Base-by-base conservation (phyloP, 2,329 filamentous ascomycete genomes). In the Ilyonectria robusta region DNA sequence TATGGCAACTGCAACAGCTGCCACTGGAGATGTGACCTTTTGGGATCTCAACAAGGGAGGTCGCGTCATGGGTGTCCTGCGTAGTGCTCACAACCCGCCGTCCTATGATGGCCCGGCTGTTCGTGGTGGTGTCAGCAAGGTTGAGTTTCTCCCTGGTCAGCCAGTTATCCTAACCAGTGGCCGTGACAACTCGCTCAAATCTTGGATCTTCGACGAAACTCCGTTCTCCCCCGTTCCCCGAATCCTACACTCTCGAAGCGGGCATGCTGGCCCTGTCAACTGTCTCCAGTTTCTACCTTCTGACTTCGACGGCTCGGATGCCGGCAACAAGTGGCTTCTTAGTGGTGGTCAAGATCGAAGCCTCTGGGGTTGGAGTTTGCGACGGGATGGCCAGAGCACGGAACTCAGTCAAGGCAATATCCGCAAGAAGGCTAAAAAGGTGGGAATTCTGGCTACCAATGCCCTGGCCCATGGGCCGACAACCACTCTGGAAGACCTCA, bases 21-120 rank as follows among this genome's bases (percentile, higher is more conserved):
- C 88, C 4, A 95, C 89, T 68, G 95, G 96, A 37, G 96, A 99
- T 79, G 89, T 99, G 50, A 97, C 94, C 0, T 92, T 99, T 70
- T 99, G 96, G 96, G 96, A 99, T 79, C 85, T 99, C 63, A 98
- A 98, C 78, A 88, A 92, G 42, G 94, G 94, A 17, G 94, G 94
- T 6, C 91, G 94, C 73, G 91, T 97, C 62, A 93, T 93, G 82
- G 95, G 96, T 54, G 89, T 97, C 13, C 85, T 99, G 40, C 90
- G 95, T 72, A 93, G 94, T 62, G 96, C 95, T 1, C 96, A 99
- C 79, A 94, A 94, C 72, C 92, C 93, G 6, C 92, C 93, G 5
- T 87, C 87, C 1, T 78, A 80, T 42, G 82, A 86, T 21, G 86
- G 86, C 3, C 81, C 81, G 2, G 79, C 83, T n/a, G 87, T 93